A percentile compares a stretch with the other conserved stretches of the same genome.
Conservation (phyloP, 2,329 filamentous ascomycete species). For the Fusarium pilosicola region DNA sequence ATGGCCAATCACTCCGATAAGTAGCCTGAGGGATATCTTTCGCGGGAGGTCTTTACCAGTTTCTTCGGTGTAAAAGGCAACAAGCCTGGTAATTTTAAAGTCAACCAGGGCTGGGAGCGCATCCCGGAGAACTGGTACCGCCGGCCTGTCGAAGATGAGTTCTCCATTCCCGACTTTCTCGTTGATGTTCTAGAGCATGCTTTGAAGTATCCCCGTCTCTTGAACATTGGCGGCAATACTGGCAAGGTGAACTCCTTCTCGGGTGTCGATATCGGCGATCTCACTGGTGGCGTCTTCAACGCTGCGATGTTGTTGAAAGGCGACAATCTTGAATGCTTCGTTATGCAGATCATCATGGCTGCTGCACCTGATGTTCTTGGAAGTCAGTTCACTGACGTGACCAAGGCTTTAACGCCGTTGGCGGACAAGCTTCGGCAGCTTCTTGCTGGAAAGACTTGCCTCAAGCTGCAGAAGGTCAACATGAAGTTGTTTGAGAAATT, state of each 20-base stretch:
- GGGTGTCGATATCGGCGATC: slow-evolving; percentile 23
- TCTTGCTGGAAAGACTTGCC: background rate
- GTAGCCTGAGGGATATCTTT: slow-evolving; percentile 8
- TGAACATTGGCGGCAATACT: slow-evolving; percentile 1
- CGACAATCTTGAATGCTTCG: slow-evolving; percentile 58
- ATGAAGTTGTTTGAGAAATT: slow-evolving; percentile 10
- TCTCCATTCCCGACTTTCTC: background rate
- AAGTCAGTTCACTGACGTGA: slow-evolving; percentile 8
- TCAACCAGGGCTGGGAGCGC: slow-evolving; percentile 11
- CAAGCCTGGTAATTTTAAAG: slow-evolving; percentile 13
- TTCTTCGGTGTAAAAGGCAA: slow-evolving; percentile 5
- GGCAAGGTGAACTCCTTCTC: slow-evolving; percentile 4
- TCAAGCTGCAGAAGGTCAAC: background rate
- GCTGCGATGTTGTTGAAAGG: slow-evolving; percentile 52
- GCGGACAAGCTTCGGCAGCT: background rate
- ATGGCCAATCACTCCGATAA: slow-evolving; percentile 9
- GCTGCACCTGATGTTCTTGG: slow-evolving; percentile 6
- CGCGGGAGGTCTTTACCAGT: background rate
- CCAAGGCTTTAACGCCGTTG: background rate
- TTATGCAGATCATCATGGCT: slow-evolving; percentile 46
- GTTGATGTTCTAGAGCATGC: slow-evolving; percentile 1
- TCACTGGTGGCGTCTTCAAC: slow-evolving; percentile 58
- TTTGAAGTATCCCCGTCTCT: background rate
- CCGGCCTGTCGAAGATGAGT: background rate
- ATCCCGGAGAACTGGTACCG: slow-evolving; percentile 15